Evolutionary conservation across 306 rosid genomes (phyloP).

Genomic region (Corylus americana): DNA sequence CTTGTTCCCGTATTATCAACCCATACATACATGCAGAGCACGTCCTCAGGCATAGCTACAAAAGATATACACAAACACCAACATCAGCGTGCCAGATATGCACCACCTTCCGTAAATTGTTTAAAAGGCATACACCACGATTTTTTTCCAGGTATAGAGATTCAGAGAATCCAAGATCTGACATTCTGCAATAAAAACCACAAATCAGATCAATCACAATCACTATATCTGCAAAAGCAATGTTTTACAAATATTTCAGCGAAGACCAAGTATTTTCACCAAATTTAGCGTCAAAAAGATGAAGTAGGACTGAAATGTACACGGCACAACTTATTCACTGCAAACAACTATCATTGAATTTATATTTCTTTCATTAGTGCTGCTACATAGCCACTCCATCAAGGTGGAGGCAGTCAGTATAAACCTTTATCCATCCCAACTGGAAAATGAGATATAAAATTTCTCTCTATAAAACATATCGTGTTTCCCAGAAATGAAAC

Average conservation of each 20-base stretch:
- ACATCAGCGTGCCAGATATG: neutral
- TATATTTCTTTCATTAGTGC: neutral
- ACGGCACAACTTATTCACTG: neutral
- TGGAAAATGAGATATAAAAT: neutral
- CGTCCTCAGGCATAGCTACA: neutral
- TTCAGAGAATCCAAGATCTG: neutral
- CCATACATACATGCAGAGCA: neutral
- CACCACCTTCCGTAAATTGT: neutral
- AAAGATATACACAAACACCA: neutral
- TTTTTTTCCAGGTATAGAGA: neutral
- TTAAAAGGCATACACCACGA: too few species aligned
- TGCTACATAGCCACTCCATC: neutral
- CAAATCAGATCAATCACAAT: neutral
- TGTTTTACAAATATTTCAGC: neutral
- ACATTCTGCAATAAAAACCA: neutral
- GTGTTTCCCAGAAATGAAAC: neutral
- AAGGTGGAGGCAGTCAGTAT: neutral
- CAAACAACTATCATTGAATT: neutral
- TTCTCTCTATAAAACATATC: neutral
- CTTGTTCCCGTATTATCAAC: neutral
- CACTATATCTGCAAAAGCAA: neutral
- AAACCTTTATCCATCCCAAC: neutral
- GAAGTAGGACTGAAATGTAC: neutral
- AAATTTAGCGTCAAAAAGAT: neutral
- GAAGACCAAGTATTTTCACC: neutral